Evolutionary conservation across 148 eudicot genomes (phyloP), one percentile per base, ranked within the genome.

Genomic region (Beta vulgaris): DNA sequence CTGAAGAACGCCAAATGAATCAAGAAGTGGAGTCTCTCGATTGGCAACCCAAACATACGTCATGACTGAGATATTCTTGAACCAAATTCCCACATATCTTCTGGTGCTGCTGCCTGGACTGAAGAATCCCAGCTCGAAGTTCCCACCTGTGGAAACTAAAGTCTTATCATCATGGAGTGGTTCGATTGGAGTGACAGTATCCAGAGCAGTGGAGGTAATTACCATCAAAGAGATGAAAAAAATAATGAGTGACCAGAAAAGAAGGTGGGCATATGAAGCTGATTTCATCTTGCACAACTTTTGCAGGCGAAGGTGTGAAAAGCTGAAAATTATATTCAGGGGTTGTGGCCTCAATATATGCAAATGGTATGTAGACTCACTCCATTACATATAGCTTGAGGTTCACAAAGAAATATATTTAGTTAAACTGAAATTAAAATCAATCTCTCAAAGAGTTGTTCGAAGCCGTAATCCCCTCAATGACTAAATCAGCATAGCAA

Each of bases 61-160:
- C 32, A 16, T 21, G 40, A 36, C 31, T 19, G 71, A 65, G 51
- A 78, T 78, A 40, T 72, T 78, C 61, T 78, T 53, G 31, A 51
- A 78, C 81, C 76, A 78, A n/a, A 74, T 64, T 48, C 77, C 77
- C 5, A 74, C 69, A 37, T 74, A 74, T 36, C 61, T 53, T 29
- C 66, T 63, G 15, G 32, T 21, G n/a, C 31, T 59, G 3, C 58
- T 72, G 25, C 71, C 81, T 31, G 64, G 73, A 19, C 73, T 78
- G 73, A 78, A 78, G 23, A 54, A 78, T 55, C 76, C 72, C 13
- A 78, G 59, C 73, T 51, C 71, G 35, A 71, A 77, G 40, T 35
- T 64, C 11, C 76, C 80, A 51, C 71, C 62, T 11, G 69, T 37
- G 4, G 80, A 77, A 71, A 77, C 80, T 58, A 77, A 71, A 2